phyloP scores from a whole-genome alignment of 192 early-diverging fungal species.

The Podila horticola region DNA sequence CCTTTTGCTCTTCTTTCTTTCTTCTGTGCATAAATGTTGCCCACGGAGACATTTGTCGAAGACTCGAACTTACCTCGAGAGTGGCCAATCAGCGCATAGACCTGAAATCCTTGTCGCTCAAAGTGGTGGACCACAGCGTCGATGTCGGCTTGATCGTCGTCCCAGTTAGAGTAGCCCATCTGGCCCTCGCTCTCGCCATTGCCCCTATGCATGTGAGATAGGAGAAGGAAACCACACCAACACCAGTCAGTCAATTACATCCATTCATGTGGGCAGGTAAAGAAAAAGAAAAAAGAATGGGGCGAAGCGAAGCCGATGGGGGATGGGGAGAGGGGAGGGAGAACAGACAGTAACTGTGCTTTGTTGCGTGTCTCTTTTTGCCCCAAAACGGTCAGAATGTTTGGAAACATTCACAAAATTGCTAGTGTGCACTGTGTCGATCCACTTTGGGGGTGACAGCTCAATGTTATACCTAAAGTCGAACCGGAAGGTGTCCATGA shows the following conservation, averaged over 20 bases:
- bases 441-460: no score
- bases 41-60: background rate
- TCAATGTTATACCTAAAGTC: conserved; percentile 48
- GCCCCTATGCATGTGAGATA: conserved; percentile 17
- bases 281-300: background rate
- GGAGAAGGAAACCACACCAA: no score
- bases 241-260: background rate
- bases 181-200: conserved; percentile 56
- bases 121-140: conserved; percentile 46
- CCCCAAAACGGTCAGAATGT: no score
- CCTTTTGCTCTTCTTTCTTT: no score
- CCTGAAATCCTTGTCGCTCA: conserved; percentile 39
- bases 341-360: no score
- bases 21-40: no score
- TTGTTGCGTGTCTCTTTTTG: no score
- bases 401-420: no score
- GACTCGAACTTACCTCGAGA: conserved; percentile 40
- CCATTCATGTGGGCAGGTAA: background rate
- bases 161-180: conserved; percentile 43
- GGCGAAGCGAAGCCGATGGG: background rate
- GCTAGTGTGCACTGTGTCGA: no score
- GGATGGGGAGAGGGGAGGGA: no score
- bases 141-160: conserved; percentile 48
- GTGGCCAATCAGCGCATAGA: conserved; percentile 53
- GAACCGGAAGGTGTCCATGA: conserved; percentile 57